Evolutionary conservation across 2,329 filamentous ascomycete species (phyloP).

Genomic region (Sarocladiaceae sp.): DNA sequence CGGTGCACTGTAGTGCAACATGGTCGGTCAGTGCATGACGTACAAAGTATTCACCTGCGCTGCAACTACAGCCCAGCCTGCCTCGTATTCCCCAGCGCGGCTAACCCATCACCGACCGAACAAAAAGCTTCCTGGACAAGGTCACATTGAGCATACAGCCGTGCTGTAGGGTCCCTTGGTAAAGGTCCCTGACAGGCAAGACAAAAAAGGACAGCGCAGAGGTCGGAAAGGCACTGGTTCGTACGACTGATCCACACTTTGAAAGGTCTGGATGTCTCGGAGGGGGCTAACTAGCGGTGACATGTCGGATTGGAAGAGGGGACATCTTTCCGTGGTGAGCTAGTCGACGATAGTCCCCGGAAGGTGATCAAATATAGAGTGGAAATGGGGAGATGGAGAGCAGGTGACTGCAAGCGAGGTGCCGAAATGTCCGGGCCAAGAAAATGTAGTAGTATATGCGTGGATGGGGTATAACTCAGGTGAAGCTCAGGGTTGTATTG

Average conservation of each 20-base stretch:
- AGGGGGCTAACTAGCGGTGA: not conserved
- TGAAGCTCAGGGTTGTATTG: too few species aligned
- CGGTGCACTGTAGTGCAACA: not conserved
- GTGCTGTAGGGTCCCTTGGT: not conserved
- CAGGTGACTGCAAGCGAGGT: not conserved
- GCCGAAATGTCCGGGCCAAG: not conserved
- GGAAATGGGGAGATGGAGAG: too few species aligned
- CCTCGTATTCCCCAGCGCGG: slow-evolving; percentile 1
- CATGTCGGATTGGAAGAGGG: not conserved
- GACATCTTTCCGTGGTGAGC: not conserved
- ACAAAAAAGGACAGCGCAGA: not conserved
- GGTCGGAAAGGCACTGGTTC: not conserved
- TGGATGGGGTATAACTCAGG: too few species aligned
- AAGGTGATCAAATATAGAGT: too few species aligned
- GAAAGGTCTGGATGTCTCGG: not conserved
- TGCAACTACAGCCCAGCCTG: too few species aligned
- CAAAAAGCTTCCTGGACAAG: too few species aligned
- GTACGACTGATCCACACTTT: not conserved
- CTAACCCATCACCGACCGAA: not conserved
- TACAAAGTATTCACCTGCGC: not conserved
- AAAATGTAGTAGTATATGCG: slow-evolving; percentile 4
- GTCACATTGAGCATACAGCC: not conserved
- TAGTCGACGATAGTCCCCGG: not conserved
- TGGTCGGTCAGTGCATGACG: not conserved
- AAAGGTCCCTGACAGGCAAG: too few species aligned